These are phyloP conservation scores for Schwanniomyces sp. DNA, from an alignment of 805 yeast species.

Conservation along the genomic window DNA sequence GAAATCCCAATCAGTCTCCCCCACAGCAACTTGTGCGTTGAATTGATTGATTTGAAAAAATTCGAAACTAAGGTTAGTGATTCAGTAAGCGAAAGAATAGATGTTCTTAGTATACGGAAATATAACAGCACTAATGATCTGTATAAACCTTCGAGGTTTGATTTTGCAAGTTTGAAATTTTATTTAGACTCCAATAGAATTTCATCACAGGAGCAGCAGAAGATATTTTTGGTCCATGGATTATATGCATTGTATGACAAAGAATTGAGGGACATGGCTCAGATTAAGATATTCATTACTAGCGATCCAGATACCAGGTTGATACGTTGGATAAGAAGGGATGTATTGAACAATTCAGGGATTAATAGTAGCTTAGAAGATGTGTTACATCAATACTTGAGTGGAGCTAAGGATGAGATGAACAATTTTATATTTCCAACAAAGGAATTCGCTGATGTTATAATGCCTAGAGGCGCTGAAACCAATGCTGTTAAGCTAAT, in stretches of 20 bases:
- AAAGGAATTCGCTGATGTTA: constrained; percentile 70
- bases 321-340: constrained; percentile 69
- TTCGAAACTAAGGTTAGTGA: constrained; percentile 25
- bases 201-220: constrained; percentile 18
- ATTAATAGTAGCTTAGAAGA: constrained; percentile 25
- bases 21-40: constrained; percentile 16
- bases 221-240: constrained; percentile 61
- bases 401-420: constrained; percentile 64
- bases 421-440: constrained; percentile 65
- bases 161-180: constrained; percentile 28
- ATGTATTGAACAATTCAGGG: constrained; percentile 21
- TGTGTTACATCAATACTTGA: constrained; percentile 50
- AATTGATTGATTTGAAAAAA: constrained; percentile 45
- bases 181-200: constrained; percentile 11
- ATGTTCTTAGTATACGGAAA: constrained; percentile 30
- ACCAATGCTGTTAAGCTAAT: constrained; percentile 55
- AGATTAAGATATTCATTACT: constrained; percentile 72
- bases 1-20: constrained; percentile 18
- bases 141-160: constrained; percentile 42
- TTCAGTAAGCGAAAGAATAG: constrained; percentile 20
- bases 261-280: constrained; percentile 53
- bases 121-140: constrained; percentile 14
- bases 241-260: constrained; percentile 74
- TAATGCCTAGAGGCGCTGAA: constrained; percentile 72
- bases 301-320: constrained; percentile 83